Evolutionary conservation across 1,284 basidiomycete species (phyloP), one percentile per base, ranked within the genome.

Genomic region (Boletus semigastroideus): DNA sequence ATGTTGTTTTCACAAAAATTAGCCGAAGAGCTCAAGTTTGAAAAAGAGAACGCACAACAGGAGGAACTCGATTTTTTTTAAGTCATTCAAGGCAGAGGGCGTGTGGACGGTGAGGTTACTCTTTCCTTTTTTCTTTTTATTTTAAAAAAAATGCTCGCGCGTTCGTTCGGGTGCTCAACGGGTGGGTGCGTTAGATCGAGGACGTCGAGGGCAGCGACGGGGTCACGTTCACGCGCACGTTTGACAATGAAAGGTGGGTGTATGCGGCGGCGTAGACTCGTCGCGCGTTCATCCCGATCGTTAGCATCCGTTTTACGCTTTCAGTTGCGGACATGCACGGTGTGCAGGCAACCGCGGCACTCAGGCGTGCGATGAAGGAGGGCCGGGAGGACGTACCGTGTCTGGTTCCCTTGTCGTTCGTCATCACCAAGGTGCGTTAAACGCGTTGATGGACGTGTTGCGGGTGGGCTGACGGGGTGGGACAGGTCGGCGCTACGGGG

Each of bases 221-320:
- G 69, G 83, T 98, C 36, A 75, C 80, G 19, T 73, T 99, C 31
- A 78, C 75, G 30, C 84, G 95, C 57, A 86, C 86, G 61, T 98
- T 94, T 68, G 95, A 94, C 58, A 94, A 93, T 66, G 95, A 99
- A 74, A 82, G 76, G 92, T 94, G 62, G 53, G 87, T 78, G 42
- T 22, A n/a, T 30, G 14, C 6, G n/a, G n/a, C 16, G 11, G 17
- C 8, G 2, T 20, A 22, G 13, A 28, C 27, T 37, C 20, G 13
- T 17, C 9, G 16, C 2, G 6, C 20, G 7, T 22, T 11, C 25
- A 11, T 17, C n/a, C 9, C n/a, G n/a, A n/a, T 10, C 14, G 34
- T 10, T 8, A 53, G 89, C 58, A 80, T 94, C 66, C 86, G 86
- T 19, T 64, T 91, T 61, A 83, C 91, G 72, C 93, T 94, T 78